Conservation (phyloP, 176 grass and related monocot species). For the Lolium multiflorum region DNA sequence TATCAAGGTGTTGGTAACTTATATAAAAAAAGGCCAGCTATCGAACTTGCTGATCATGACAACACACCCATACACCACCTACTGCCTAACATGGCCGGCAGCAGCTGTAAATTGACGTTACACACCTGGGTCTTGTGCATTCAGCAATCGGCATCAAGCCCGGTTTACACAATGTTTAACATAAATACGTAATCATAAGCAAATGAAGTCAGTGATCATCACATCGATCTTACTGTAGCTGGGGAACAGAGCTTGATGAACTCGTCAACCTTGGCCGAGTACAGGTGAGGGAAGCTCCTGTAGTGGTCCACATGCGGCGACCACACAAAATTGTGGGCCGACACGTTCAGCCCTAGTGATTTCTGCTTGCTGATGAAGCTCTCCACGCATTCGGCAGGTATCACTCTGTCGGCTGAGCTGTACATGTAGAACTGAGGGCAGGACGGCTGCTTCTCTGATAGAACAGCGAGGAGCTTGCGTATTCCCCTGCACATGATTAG, state of each 20-base stretch:
- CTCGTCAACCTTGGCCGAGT: conserved; percentile 74
- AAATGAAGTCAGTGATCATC: neutral
- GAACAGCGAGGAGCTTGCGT: conserved; percentile 59
- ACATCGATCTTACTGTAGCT: conserved; percentile 42
- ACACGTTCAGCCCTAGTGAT: conserved; percentile 56
- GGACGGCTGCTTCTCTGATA: conserved; percentile 68
- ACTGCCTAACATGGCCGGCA: neutral
- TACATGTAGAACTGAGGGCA: conserved; percentile 95
- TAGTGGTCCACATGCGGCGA: conserved; percentile 95
- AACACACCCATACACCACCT: neutral
- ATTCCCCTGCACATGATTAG: conserved; percentile 61
- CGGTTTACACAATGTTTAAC: too few relatives aligned
- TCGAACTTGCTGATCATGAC: too few relatives aligned
- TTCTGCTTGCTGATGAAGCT: conserved; percentile 75
- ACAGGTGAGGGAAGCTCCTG: conserved; percentile 82
- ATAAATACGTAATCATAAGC: too few relatives aligned
- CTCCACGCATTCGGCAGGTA: conserved; percentile 65
- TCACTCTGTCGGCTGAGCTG: conserved; percentile 77
- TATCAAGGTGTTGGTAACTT: too few relatives aligned
- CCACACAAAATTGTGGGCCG: conserved; percentile 71
- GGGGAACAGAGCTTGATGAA: conserved; percentile 64
- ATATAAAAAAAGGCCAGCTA: neutral
- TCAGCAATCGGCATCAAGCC: neutral
- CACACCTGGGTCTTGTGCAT: neutral
- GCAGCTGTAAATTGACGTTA: neutral